Percentiles rank a stretch among this genome's conserved stretches.
Evolutionary conservation across 495 filamentous ascomycete genomes (phyloP).

Genomic region (Talaromyces nanjingensis): DNA sequence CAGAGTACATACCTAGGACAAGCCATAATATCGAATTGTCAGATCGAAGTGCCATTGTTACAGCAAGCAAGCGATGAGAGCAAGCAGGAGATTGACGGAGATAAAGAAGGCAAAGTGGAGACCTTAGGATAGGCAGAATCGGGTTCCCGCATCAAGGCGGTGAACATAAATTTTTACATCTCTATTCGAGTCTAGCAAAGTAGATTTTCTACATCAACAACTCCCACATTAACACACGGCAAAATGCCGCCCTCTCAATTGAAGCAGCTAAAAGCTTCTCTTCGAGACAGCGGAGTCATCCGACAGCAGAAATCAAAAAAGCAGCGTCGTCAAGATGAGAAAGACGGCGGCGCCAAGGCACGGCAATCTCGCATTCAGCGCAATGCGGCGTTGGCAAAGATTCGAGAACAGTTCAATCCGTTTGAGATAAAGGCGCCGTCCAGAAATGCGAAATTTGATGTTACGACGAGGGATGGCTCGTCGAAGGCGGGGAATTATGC

Average conservation of each 20-base stretch:
- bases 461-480: conserved; percentile 50
- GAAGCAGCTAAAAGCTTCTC: conserved; percentile 86
- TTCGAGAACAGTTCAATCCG: conserved; percentile 93
- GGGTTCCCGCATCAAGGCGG: conserved; percentile 20
- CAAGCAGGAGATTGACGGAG: background rate
- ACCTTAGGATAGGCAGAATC: conserved; percentile 26
- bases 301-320: conserved; percentile 90
- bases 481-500: conserved; percentile 47
- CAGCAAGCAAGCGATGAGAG: background rate
- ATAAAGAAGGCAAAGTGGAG: conserved; percentile 23
- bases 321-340: conserved; percentile 67
- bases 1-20: conserved; percentile 27
- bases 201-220: background rate
- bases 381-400: conserved; percentile 66
- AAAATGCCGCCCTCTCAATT: conserved; percentile 90
- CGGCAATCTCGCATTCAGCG: conserved; percentile 61
- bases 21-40: conserved; percentile 39
- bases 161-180: conserved; percentile 23
- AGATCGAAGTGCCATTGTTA: conserved; percentile 33
- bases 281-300: conserved; percentile 79
- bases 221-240: background rate
- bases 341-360: conserved; percentile 46
- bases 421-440: conserved; percentile 80
- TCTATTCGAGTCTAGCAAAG: background rate
- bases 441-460: conserved; percentile 67